Evolutionary conservation across 176 grass and related monocot genomes (phyloP), one percentile per base, ranked within the genome.

Genomic region (Musa itinerans): DNA sequence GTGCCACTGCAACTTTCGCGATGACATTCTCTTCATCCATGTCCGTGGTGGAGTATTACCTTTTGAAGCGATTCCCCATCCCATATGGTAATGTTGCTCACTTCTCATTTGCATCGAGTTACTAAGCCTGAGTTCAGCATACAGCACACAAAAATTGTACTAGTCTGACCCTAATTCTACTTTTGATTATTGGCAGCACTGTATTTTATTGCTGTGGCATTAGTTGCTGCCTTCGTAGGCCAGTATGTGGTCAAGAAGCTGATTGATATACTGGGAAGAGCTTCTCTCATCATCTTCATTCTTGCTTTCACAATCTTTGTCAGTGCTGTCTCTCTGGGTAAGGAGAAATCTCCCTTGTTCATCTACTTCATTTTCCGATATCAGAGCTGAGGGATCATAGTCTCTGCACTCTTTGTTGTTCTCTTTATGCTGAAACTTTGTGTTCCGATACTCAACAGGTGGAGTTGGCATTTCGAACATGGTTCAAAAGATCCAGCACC

Each of bases 1-100:
- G 91, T 84, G 96, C 93, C 24, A 97, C 93, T 2, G 85, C 93
- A 29, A 97, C 93, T 2, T 97, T 97, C 79, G 93, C 90, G 0
- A 97, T 92, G 93, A 92, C 91, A 83, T 97, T 97, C 73, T 97
- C 93, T 14, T 89, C 93, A 29, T 97, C 93, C 11, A 97, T 92
- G 93, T 97, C 93, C 0, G 93, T 92, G 22, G 87, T 92, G 26
- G 93, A 92, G 70, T 97, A 92, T 83, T 92, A 90, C 79, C 93
- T 97, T 65, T 76, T 99, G 85, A 78, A 86, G 50, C 86, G 91
- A 19, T 99, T 99, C 61, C 96, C 96, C 3, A 62, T 99, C 50
- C 88, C 91, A 74, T 92, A 92, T 21, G 88, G 95, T 94, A 85
- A 34, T 10, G 5, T 8, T 27, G 1, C 19, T 25, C 23, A 27